Base-by-base conservation (phyloP, 805 yeast species). In the Zygoascus tannicola region DNA sequence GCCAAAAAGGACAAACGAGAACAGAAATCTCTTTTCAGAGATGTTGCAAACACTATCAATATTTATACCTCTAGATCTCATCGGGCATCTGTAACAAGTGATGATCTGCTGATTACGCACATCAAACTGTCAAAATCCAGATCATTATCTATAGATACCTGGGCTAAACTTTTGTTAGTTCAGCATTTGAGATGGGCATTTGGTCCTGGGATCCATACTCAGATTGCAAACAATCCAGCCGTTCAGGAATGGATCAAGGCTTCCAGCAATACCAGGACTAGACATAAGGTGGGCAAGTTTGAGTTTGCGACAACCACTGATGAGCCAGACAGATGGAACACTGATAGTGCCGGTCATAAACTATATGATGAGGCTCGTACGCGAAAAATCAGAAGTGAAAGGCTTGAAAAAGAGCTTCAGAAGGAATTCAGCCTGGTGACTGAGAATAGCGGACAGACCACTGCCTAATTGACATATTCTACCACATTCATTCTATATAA, bases 1-100 rank as follows among this genome's bases (percentile, higher is more conserved):
- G 73, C 80, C 22, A 81, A 81, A 51, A 76, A 74, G 54, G 84
- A 78, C 48, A 80, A 76, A 56, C 73, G 71, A 47, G 77, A 73
- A 32, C 66, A 75, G 21, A 75, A 76, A 48, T 73, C 84, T 1
- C 67, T 80, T 1, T 76, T 79, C 58, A 67, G 79, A 54, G 81
- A 80, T 47, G 75, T 78, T 16, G 58, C 71, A 34, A 60, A 60
- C 32, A 76, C 81, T 0, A 62, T 79, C 8, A 67, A 65, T 41
- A 55, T 56, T 15, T 71, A 69, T 50, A 44, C 67, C 53, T 53
- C 60, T 42, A 42, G 64, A 50, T 48, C 62, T 49, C 39, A 56
- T 65, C 59, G 65, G 56, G 44, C 37, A 3, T 41, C 41, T 12
- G 18, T 43, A 40, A 41, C 37, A 20, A 32, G 44, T 35, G 54